Conservation (phyloP, 176 grass and related monocot species). For the Aegilops sharonensis region DNA sequence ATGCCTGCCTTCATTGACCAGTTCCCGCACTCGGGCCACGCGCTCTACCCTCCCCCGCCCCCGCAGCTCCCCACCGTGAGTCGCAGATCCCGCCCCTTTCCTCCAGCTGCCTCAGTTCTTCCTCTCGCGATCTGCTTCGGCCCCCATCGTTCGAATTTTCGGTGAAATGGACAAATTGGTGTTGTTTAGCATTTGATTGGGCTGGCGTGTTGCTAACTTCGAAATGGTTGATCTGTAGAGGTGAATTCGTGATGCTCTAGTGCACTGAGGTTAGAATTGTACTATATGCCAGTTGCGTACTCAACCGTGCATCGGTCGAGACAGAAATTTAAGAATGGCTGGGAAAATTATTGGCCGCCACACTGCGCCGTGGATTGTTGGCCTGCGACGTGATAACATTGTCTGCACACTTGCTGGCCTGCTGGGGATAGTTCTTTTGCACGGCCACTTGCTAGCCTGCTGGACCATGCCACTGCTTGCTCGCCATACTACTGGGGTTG, state of each 20-base stretch:
- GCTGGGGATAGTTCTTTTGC: constrained; percentile 2
- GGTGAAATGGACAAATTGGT: constrained; percentile 13
- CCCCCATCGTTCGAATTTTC: not conserved
- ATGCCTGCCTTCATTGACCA: constrained; percentile 89
- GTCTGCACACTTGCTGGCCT: not conserved
- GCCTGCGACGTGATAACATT: not conserved
- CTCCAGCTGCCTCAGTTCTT: constrained; percentile 33
- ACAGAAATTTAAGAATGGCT: not conserved
- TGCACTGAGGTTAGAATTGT: not conserved
- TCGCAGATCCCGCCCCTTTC: constrained; percentile 53
- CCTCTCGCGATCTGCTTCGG: not conserved
- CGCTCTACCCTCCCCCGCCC: constrained; percentile 81
- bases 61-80: constrained; percentile 95
- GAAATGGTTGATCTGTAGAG: not conserved
- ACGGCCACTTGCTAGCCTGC: not conserved
- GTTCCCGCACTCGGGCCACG: constrained; percentile 72
- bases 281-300: not conserved
- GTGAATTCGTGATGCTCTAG: constrained; percentile 14
- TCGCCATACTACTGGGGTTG: not conserved
- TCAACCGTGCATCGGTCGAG: not conserved
- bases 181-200: constrained; percentile 9
- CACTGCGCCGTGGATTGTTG: not conserved
- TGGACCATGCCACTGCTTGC: not conserved
- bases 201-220: constrained; percentile 1
- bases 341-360: not conserved